Percentiles rank a stretch among this genome's conserved stretches.
phyloP scores from a whole-genome alignment of 2,329 filamentous ascomycete genomes.

The Chalaropsis ovoidea region DNA sequence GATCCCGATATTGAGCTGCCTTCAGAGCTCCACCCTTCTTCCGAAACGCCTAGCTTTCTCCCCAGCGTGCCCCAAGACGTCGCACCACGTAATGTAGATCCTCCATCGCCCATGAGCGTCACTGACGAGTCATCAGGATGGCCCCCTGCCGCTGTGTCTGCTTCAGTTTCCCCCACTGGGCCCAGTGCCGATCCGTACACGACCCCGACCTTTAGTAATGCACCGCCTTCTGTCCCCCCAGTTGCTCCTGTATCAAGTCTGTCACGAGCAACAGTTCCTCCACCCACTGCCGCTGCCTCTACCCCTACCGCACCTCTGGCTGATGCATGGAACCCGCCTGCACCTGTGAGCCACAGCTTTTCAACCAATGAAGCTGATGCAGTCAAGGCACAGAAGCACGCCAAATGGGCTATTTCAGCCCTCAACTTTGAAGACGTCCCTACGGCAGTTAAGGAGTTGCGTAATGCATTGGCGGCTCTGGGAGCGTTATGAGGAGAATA shows the following conservation, averaged over 20 bases:
- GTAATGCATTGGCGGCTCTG: slow-evolving; percentile 59
- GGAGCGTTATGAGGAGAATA: slow-evolving; percentile 42
- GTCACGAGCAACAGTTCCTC: slow-evolving; percentile 27
- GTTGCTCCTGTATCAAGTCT: slow-evolving; percentile 25
- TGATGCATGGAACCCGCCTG: background rate
- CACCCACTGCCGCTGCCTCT: slow-evolving; percentile 15
- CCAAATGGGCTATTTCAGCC: slow-evolving; percentile 92
- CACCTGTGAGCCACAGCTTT: slow-evolving; percentile 11
- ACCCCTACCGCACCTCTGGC: background rate
- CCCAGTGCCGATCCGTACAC: background rate
- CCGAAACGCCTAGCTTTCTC: background rate
- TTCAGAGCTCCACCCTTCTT: background rate
- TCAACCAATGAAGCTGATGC: slow-evolving; percentile 46
- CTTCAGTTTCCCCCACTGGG: slow-evolving; percentile 18
- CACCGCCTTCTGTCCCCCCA: slow-evolving; percentile 3
- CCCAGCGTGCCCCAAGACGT: slow-evolving; percentile 20
- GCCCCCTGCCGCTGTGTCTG: slow-evolving; percentile 17
- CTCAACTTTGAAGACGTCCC: slow-evolving; percentile 92
- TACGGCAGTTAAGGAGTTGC: slow-evolving; percentile 78
- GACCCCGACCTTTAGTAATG: background rate
- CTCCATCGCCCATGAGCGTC: slow-evolving; percentile 33
- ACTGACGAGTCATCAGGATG: slow-evolving; percentile 19
- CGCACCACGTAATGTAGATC: slow-evolving; percentile 17
- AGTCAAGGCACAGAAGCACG: slow-evolving; percentile 80
- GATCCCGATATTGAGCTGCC: slow-evolving; percentile 24